phyloP scores from a whole-genome alignment of 805 yeast genomes.

The Yarrowia sp. region DNA sequence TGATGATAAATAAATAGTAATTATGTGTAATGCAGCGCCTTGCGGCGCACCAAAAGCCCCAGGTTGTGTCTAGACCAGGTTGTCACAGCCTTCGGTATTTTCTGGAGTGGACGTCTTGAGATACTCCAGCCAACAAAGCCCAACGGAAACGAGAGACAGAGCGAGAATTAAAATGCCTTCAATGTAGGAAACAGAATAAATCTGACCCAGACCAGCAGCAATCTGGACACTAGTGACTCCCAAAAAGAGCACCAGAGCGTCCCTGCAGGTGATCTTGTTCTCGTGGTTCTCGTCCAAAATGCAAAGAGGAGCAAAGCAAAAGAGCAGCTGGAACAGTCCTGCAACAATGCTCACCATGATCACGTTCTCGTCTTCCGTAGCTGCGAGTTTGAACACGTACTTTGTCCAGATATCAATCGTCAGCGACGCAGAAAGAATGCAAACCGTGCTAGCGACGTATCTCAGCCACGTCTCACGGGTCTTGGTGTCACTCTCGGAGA shows the following conservation, averaged over 20 bases:
- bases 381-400: neutral
- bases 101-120: neutral
- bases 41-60: neutral
- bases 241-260: neutral
- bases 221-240: neutral
- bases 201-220: neutral
- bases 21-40: neutral
- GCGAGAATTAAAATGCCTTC: neutral
- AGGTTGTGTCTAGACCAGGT: too few relatives aligned
- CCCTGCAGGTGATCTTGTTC: neutral
- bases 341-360: neutral
- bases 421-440: neutral
- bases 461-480: neutral
- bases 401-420: neutral
- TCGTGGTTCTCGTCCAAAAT: constrained; percentile 1
- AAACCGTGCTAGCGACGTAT: neutral
- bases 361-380: neutral
- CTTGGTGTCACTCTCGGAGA: neutral
- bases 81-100: too few relatives aligned
- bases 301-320: neutral
- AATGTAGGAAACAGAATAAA: neutral
- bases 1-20: neutral
- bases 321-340: neutral
- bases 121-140: constrained; percentile 1
- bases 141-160: neutral